Evolutionary conservation across 495 filamentous ascomycete genomes (phyloP).

Genomic region (Chlorociboria aeruginascens): DNA sequence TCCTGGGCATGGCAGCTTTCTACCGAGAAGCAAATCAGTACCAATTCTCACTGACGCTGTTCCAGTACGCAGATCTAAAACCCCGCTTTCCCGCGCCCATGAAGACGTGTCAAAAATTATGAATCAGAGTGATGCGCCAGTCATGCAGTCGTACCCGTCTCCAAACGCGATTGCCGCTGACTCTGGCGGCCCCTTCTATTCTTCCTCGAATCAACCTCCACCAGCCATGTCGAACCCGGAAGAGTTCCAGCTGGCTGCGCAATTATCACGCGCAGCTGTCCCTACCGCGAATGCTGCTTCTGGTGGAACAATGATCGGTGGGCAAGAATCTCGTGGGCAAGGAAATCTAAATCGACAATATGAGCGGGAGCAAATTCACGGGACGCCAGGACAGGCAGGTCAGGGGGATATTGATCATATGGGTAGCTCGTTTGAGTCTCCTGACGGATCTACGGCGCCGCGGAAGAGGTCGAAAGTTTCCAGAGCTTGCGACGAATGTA

Average conservation of each 20-base stretch:
- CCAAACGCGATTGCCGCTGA: slow-evolving; percentile 11
- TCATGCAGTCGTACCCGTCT: slow-evolving; percentile 16
- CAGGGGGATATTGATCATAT: slow-evolving; percentile 12
- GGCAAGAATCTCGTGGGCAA: slow-evolving; percentile 6
- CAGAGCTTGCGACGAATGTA: slow-evolving; percentile 87
- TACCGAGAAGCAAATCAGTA: slow-evolving; percentile 8
- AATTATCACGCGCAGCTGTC: slow-evolving; percentile 31
- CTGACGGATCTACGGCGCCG: slow-evolving; percentile 40
- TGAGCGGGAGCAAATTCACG: slow-evolving; percentile 10
- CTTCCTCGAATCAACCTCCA: slow-evolving; percentile 3
- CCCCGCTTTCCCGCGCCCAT: slow-evolving; percentile 13
- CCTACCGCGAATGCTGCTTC: slow-evolving; percentile 11
- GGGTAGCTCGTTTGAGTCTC: slow-evolving; percentile 4
- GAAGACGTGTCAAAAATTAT: slow-evolving; percentile 2
- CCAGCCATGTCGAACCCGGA: slow-evolving; percentile 27
- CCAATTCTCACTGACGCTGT: slow-evolving; percentile 8
- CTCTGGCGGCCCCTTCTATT: slow-evolving; percentile 12
- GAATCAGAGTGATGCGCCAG: slow-evolving; percentile 2
- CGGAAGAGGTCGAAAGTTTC: slow-evolving; percentile 87
- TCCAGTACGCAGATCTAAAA: not conserved
- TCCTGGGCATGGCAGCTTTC: slow-evolving; percentile 3
- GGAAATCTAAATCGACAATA: slow-evolving; percentile 18
- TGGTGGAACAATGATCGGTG: slow-evolving; percentile 3
- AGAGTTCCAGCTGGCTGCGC: slow-evolving; percentile 39
- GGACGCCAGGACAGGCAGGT: slow-evolving; percentile 10